Evolutionary conservation across 179 eudicot species (phyloP), one percentile per base, ranked within the genome.

Genomic region (Beta macrorhiza): DNA sequence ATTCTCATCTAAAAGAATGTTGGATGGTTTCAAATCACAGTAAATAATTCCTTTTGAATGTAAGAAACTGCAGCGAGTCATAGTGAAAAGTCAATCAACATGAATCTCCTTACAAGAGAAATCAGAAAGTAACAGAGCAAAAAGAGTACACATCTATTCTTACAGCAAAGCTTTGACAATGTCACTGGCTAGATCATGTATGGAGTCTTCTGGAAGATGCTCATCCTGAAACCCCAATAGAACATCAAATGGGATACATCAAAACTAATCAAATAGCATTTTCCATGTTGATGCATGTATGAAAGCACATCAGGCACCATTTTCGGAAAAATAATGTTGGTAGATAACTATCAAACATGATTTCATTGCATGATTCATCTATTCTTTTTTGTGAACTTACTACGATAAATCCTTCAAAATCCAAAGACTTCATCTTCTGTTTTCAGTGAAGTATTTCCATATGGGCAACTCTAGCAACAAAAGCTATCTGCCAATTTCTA

Each of bases 11-110:
- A 97, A 83, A 71, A 97, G 88, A 84, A 94, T 87, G 78, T 97
- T 94, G 80, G 99, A 97, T 72, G 99, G 99, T 81, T 97, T 97
- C 53, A 97, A 86, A 86, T 97, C 99, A 83, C 95, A 92, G 86
- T 91, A 94, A 29, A 94, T 90, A 65, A 97, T 91, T 74, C 97
- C 98, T 84, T 92, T 97, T 11, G 98, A 94, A 83, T 97, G 99
- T 83, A 97, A 83, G 87, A 81, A 92, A 87, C 99, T 97, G 90
- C 55, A 79, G 74, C 20, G 6, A 69, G 19, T 16, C 78, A 79
- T 81, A 3, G 6, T 52, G 9, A 22, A 65, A 75, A 69, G 19
- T 44, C 74, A 77, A 42, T 69, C 14, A 8, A 55, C 58, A 8
- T 22, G 25, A 69, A 59, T 70, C 20, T 74, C 25, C 55, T 64